phyloP scores from a whole-genome alignment of 495 filamentous ascomycete species.

The Bathelium albidoporum region DNA sequence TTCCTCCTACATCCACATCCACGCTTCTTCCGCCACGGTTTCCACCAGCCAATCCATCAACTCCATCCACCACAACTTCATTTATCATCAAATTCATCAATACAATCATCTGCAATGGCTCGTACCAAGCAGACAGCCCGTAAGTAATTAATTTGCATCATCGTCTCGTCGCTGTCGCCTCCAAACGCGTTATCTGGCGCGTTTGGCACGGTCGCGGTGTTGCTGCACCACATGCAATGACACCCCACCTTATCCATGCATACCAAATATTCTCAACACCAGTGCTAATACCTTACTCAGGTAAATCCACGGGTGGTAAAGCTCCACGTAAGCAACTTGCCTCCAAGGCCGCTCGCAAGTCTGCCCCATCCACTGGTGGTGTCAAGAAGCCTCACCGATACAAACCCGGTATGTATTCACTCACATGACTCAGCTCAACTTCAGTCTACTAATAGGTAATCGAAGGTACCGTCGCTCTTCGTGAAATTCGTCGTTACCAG shows the following conservation, averaged over 20 bases:
- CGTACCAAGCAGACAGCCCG: conserved; percentile 99
- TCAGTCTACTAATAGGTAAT: conserved; percentile 28
- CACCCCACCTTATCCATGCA: conserved; percentile 11
- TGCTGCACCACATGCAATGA: conserved; percentile 19
- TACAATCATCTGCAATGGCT: conserved; percentile 62
- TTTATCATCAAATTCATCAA: conserved; percentile 29
- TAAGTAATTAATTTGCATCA: conserved; percentile 40
- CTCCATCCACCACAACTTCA: not conserved
- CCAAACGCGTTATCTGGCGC: conserved; percentile 8
- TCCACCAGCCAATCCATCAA: conserved; percentile 9
- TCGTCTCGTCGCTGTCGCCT: conserved; percentile 8
- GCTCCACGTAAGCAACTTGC: conserved; percentile 97
- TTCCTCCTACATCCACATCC: conserved; percentile 14
- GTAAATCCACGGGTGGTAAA: conserved; percentile 98
- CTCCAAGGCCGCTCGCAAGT: conserved; percentile 74
- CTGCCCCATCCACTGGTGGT: conserved; percentile 65
- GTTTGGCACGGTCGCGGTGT: conserved; percentile 8
- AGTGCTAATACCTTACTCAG: conserved; percentile 30
- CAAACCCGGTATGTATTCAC: conserved; percentile 72
- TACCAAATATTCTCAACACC: conserved; percentile 31
- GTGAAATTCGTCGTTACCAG: conserved; percentile 99
- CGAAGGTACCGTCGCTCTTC: conserved; percentile 94
- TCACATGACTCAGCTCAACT: conserved; percentile 6
- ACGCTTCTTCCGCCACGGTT: not conserved
- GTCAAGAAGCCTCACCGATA: conserved; percentile 99